phyloP scores from a whole-genome alignment of 257 asterid genomes.

The Rhazya stricta region DNA sequence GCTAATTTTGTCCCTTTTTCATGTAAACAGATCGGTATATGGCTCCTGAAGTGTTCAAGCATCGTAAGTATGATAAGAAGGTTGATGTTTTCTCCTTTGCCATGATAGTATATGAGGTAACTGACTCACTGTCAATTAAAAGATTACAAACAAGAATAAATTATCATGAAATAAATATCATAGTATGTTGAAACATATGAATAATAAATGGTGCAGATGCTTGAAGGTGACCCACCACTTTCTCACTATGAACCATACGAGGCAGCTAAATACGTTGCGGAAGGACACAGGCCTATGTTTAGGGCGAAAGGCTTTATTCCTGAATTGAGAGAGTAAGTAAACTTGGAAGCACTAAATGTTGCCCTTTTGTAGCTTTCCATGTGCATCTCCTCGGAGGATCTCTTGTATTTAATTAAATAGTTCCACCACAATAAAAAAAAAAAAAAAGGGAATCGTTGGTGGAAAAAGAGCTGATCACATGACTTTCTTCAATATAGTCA shows the following conservation, averaged over 20 bases:
- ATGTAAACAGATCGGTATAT: constrained; percentile 71
- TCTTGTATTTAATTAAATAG: neutral
- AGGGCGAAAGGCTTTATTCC: constrained; percentile 56
- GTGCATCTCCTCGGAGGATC: neutral
- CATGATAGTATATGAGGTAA: constrained; percentile 93
- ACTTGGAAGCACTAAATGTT: neutral
- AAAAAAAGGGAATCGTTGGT: no score
- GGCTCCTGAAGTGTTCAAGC: constrained; percentile 99
- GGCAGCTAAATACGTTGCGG: constrained; percentile 83
- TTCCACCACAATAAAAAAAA: neutral
- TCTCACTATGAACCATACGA: constrained; percentile 79
- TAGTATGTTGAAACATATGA: neutral
- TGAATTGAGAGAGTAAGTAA: constrained; percentile 84
- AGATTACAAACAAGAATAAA: neutral
- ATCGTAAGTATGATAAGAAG: constrained; percentile 90
- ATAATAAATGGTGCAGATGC: constrained; percentile 60
- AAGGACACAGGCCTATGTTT: constrained; percentile 83
- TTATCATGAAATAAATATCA: neutral
- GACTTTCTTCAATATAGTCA: neutral
- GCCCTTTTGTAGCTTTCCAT: neutral
- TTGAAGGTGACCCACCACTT: constrained; percentile 95
- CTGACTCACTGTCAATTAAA: neutral
- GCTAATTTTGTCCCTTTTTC: constrained; percentile 13
- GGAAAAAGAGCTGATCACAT: neutral
- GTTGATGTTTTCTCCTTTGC: constrained; percentile 97